A percentile compares a stretch with the other conserved stretches of the same genome.
phyloP scores from a whole-genome alignment of 2,329 filamentous ascomycete species.

The Neofusicoccum laricinum region DNA sequence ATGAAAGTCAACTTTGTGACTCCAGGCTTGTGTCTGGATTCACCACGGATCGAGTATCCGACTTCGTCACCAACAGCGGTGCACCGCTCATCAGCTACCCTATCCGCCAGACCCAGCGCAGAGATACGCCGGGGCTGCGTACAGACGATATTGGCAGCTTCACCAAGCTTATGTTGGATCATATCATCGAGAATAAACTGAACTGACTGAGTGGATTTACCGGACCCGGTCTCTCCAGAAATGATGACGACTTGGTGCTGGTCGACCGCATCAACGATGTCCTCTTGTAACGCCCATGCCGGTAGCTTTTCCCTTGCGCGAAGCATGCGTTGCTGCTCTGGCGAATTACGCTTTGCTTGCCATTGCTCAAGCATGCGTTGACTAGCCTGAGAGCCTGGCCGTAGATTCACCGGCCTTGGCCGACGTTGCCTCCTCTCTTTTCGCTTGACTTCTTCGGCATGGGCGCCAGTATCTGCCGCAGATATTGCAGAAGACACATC shows the following conservation, averaged over 20 bases:
- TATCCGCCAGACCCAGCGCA: slow-evolving; percentile 86
- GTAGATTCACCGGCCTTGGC: slow-evolving; percentile 63
- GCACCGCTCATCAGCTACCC: slow-evolving; percentile 90
- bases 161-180: slow-evolving; percentile 71
- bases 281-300: slow-evolving; percentile 79
- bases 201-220: slow-evolving; percentile 94
- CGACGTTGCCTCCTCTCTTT: slow-evolving; percentile 36
- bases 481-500: slow-evolving; percentile 76
- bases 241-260: slow-evolving; percentile 90
- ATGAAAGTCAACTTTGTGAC: slow-evolving; percentile 91
- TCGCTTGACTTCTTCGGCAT: slow-evolving; percentile 26
- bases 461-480: slow-evolving; percentile 51
- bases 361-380: slow-evolving; percentile 62
- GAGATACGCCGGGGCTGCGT: slow-evolving; percentile 95
- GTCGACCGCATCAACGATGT: slow-evolving; percentile 72
- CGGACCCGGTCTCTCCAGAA: slow-evolving; percentile 92
- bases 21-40: slow-evolving; percentile 68
- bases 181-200: slow-evolving; percentile 94
- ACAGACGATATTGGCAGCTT: slow-evolving; percentile 83
- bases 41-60: slow-evolving; percentile 87
- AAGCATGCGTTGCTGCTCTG: slow-evolving; percentile 73
- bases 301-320: slow-evolving; percentile 70
- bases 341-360: slow-evolving; percentile 62
- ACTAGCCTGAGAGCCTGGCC: slow-evolving; percentile 55
- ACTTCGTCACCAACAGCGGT: slow-evolving; percentile 79